Conservation (phyloP, 2,329 filamentous ascomycete genomes). For the Hypomyces rosellus region DNA sequence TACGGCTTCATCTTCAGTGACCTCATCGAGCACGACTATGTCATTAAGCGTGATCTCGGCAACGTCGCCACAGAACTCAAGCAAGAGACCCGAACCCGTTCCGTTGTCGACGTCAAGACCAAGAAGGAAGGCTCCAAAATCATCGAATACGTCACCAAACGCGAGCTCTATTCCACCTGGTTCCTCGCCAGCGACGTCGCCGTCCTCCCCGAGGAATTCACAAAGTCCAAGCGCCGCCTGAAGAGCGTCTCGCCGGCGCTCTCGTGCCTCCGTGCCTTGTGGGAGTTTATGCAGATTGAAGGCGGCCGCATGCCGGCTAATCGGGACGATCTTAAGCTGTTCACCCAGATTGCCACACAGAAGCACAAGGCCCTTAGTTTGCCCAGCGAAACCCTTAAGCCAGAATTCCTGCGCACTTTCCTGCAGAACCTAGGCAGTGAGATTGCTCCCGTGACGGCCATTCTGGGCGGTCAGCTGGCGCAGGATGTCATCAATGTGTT, state of each 20-base stretch:
- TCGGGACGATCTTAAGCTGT: slow-evolving; percentile 63
- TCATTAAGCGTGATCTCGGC: slow-evolving; percentile 76
- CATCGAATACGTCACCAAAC: slow-evolving; percentile 84
- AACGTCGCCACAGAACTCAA: slow-evolving; percentile 59
- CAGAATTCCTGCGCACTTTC: slow-evolving; percentile 75
- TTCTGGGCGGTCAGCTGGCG: slow-evolving; percentile 82
- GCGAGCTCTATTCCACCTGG: slow-evolving; percentile 84
- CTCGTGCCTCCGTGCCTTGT: slow-evolving; percentile 80
- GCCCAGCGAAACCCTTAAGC: slow-evolving; percentile 58
- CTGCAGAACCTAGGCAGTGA: slow-evolving; percentile 80
- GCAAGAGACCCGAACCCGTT: slow-evolving; percentile 71
- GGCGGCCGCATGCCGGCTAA: slow-evolving; percentile 48
- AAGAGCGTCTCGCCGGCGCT: slow-evolving; percentile 76
- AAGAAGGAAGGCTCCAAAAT: slow-evolving; percentile 62
- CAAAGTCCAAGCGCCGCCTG: slow-evolving; percentile 59
- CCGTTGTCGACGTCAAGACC: slow-evolving; percentile 63
- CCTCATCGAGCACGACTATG: slow-evolving; percentile 81
- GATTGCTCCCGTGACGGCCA: slow-evolving; percentile 78
- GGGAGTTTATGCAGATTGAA: slow-evolving; percentile 64
- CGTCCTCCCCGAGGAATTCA: slow-evolving; percentile 62
- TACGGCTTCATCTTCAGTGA: slow-evolving; percentile 96
- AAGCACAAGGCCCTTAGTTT: slow-evolving; percentile 71
- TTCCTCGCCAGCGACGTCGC: slow-evolving; percentile 75
- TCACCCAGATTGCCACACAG: slow-evolving; percentile 70
- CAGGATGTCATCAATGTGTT: slow-evolving; percentile 98